Conservation (phyloP, 331 rosid genomes). For the Acacia pycnantha region DNA sequence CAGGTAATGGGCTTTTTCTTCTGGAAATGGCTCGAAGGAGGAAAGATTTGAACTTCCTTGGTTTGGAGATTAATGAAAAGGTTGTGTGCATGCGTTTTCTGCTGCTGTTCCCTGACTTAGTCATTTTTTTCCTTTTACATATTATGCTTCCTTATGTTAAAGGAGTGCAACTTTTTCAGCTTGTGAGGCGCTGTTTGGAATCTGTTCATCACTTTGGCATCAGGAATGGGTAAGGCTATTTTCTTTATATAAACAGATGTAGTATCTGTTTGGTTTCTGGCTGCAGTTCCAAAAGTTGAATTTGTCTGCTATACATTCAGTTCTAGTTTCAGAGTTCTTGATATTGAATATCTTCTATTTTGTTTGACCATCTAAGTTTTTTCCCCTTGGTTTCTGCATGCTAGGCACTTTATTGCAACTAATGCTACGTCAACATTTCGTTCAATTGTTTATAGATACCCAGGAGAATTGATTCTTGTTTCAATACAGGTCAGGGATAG, state of each 20-base stretch:
- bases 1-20: conserved; percentile 92
- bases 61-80: conserved; percentile 92
- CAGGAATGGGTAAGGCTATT: conserved; percentile 65
- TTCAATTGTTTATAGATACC: conserved; percentile 69
- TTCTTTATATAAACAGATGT: conserved; percentile 1
- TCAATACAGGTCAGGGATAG: conserved; percentile 71
- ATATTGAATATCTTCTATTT: neutral
- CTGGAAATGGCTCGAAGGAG: conserved; percentile 80
- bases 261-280: conserved; percentile 11
- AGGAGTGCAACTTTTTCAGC: conserved; percentile 53
- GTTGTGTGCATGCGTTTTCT: conserved; percentile 31
- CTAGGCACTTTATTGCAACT: conserved; percentile 71
- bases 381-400: conserved; percentile 26
- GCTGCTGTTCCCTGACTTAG: neutral
- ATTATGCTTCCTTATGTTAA: neutral
- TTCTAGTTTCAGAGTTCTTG: conserved; percentile 12
- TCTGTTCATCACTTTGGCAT: conserved; percentile 42
- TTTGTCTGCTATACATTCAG: neutral
- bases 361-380: conserved; percentile 23
- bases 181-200: conserved; percentile 65
- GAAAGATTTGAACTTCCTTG: conserved; percentile 77
- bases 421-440: conserved; percentile 89
- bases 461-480: conserved; percentile 74
- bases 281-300: conserved; percentile 3
- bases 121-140: neutral